phyloP scores from a whole-genome alignment of 1,284 basidiomycete species.

The Trichosporon sp. region DNA sequence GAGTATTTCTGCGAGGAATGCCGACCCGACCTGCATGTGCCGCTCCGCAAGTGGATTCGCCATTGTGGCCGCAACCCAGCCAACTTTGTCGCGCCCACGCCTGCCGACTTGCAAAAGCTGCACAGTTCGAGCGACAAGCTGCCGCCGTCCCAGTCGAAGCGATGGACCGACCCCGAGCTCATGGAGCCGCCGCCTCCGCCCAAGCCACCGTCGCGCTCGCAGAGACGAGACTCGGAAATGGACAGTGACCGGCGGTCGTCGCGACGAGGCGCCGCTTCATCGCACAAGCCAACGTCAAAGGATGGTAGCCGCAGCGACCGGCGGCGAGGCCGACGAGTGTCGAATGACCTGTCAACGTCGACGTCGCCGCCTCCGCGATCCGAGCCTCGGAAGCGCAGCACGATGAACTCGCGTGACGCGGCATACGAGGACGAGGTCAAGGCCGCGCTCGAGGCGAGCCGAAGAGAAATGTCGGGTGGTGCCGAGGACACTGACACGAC shows the following conservation, averaged over 20 bases:
- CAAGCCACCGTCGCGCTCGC: constrained; percentile 41
- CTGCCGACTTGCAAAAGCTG: constrained; percentile 46
- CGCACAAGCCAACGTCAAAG: constrained; percentile 23
- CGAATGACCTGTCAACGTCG: constrained; percentile 31
- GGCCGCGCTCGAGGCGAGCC: constrained; percentile 61
- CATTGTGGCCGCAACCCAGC: constrained; percentile 46
- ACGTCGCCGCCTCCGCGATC: constrained; percentile 26
- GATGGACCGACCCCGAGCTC: constrained; percentile 44
- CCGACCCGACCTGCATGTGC: constrained; percentile 79
- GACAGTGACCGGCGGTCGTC: constrained; percentile 20
- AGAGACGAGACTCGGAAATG: constrained; percentile 30
- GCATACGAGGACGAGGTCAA: constrained; percentile 82
- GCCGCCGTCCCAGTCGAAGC: constrained; percentile 55
- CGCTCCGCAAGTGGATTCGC: constrained; percentile 68
- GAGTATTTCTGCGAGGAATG: constrained; percentile 90
- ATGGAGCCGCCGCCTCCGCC: constrained; percentile 27
- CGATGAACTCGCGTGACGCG: constrained; percentile 96
- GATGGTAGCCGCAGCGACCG: constrained; percentile 25
- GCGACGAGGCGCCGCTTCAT: constrained; percentile 16
- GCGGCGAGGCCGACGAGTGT: constrained; percentile 28
- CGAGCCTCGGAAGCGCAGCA: constrained; percentile 76
- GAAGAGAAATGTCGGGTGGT: constrained; percentile 38
- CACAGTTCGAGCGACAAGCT: constrained; percentile 42
- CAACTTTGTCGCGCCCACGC: constrained; percentile 48
- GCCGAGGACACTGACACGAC: constrained; percentile 33